These are phyloP conservation scores for Asterophora parasitica DNA, from an alignment of 768 basidiomycete species.

Conservation along the genomic window DNA sequence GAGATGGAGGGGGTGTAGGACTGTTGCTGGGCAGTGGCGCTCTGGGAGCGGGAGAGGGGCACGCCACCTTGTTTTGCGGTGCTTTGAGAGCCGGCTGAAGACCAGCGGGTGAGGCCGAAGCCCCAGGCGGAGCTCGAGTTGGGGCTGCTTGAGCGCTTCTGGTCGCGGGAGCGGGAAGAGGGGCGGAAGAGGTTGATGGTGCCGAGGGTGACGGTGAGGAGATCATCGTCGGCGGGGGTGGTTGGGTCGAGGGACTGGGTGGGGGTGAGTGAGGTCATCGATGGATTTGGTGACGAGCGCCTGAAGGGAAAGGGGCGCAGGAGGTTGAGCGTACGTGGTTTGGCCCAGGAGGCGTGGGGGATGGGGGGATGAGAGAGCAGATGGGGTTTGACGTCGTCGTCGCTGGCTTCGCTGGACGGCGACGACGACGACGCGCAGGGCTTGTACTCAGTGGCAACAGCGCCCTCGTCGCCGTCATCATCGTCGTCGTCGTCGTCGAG, in stretches of 20 bases:
- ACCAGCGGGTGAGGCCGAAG: slow-evolving; percentile 23
- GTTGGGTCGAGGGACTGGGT: slow-evolving; percentile 30
- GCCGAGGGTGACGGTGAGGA: slow-evolving; percentile 29
- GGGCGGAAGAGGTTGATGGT: slow-evolving; percentile 36
- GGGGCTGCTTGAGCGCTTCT: slow-evolving; percentile 13
- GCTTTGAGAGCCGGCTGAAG: slow-evolving; percentile 18
- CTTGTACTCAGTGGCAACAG: slow-evolving; percentile 5
- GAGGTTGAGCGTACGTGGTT: slow-evolving; percentile 19
- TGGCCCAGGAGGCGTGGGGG: slow-evolving; percentile 22
- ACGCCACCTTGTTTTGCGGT: slow-evolving; percentile 11
- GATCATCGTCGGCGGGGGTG: slow-evolving; percentile 16
- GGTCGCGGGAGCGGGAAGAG: slow-evolving; percentile 22
- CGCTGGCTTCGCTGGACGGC: slow-evolving; percentile 5
- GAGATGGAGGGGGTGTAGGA: slow-evolving; percentile 24
- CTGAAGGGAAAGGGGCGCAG: slow-evolving; percentile 16
- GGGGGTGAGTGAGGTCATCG: slow-evolving; percentile 32
- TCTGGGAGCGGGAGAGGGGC: slow-evolving; percentile 32
- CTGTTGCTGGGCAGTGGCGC: slow-evolving; percentile 24
- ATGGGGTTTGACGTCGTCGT: slow-evolving; percentile 20
- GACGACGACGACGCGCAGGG: slow-evolving; percentile 7
- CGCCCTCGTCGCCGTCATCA: slow-evolving; percentile 11
- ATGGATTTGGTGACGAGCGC: slow-evolving; percentile 22
- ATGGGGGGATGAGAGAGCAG: slow-evolving; percentile 19
- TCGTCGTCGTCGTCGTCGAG: slow-evolving; percentile 35
- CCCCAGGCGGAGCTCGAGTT: slow-evolving; percentile 7